Base-by-base conservation (phyloP, 2,329 filamentous ascomycete species). In the Colletotrichum chlorophyti region DNA sequence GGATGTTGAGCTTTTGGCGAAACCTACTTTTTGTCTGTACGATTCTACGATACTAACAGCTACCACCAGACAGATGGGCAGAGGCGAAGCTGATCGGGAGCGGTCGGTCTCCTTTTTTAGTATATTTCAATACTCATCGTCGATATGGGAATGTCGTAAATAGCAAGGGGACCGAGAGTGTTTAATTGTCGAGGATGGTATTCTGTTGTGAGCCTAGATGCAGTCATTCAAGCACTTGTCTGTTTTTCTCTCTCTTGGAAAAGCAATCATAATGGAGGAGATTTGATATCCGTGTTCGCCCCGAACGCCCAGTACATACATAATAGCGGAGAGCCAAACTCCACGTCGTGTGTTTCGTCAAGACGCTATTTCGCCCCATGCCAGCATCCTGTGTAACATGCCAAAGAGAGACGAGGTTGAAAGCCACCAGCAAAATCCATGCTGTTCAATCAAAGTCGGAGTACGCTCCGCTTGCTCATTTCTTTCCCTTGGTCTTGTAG, bases 401-500 rank as follows among this genome's bases (percentile, higher is more conserved):
- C 57, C 43, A 42, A 59, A 49, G 14, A 52, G 47, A 50, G 37
- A 40, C 55, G 43, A 55, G 9, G 31, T 23, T 38, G 15, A 35
- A 54, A 26, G 53, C 46, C 42, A 47, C 27, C 37, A 54, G 38
- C 35, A 45, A 17, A 32, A 35, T 17, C 15, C 27, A 40, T n/a
- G n/a, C n/a, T n/a, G n/a, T n/a, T n/a, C n/a, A 54, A 23, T 41
- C 34, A 41, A 52, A 55, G 37, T 19, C 34, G n/a, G 19, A 23
- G 21, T 45, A n/a, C 15, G 27, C 12, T 15, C 29, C 37, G 15
- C 38, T 54, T 58, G 52, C 31, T 57, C 26, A 72, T 65, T 68
- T 69, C 65, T 72, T 70, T 48, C 64, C 67, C 64, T 69, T 71
- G 49, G 67, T 65, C 68, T 72, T 73, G 65, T 70, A 69, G 41